Evolutionary conservation across 75 land plant genomes (phyloP), one percentile per base, ranked within the genome.

Genomic region (Sequoiadendron giganteum): DNA sequence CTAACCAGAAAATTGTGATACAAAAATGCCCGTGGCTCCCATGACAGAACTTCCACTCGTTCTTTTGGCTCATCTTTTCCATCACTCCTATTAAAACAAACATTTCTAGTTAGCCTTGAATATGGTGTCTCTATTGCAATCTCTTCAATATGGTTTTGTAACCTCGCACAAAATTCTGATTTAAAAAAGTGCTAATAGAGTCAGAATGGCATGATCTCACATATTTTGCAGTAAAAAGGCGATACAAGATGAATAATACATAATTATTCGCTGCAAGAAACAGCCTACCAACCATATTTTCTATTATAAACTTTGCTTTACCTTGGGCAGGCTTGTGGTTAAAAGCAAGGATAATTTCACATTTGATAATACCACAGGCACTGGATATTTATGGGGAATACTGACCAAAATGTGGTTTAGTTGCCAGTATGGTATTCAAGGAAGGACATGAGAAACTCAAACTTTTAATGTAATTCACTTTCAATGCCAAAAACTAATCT

Each of bases 21-120:
- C n/a, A 91, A 75, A 70, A 91, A 90, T 52, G 91, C 91, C 70
- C 92, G 55, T 61, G 92, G 92, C 83, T 91, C 91, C 91, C 92
- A 90, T 21, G 92, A 90, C 10, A 91, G 56, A 45, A 90, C 68
- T 47, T 91, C 92, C 34, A 91, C 87, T 89, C 89, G 88, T 16
- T 58, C 13, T 40, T 91, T 90, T n/a, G 88, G 72, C 84, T 86
- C 88, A 84, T 88, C 61, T 28, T 52, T 34, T 48, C 65, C 86
- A 49, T 85, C 32, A 85, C 39, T 85, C 76, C 32, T 36, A 85
- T 32, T 10, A n/a, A 82, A 82, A 43, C 84, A 28, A 13, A 47
- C 10, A 45, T 28, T 19, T 47, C 30, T 47, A n/a, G 49, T 79
- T 42, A 79, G 45, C 82, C 47, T 42, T 79, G 45, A 42, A 79